Percentiles rank a stretch among this genome's conserved stretches.
Evolutionary conservation across 306 rosid genomes (phyloP).

Genomic region (Carpinus viminea): DNA sequence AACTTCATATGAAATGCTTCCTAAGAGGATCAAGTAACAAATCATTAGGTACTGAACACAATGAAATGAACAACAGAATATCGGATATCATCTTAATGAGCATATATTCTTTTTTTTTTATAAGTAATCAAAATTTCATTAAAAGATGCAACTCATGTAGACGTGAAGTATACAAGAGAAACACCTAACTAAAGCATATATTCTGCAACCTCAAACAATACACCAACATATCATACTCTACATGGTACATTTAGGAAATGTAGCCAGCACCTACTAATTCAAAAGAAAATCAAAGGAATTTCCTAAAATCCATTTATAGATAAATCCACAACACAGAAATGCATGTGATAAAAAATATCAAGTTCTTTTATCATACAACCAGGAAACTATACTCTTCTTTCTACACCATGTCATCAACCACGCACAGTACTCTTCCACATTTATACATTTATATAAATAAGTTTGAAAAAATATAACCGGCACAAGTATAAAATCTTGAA

Average conservation of each 20-base stretch:
- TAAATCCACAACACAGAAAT: neutral
- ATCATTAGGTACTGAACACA: neutral
- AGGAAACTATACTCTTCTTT: neutral
- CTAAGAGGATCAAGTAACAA: neutral
- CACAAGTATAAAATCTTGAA: constrained; percentile 8
- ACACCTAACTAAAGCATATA: neutral
- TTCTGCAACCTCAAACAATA: neutral
- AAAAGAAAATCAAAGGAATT: neutral
- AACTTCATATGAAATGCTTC: neutral
- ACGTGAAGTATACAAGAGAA: too few relatives aligned
- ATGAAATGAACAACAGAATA: neutral
- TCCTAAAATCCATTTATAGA: neutral
- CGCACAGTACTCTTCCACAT: neutral
- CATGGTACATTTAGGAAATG: neutral
- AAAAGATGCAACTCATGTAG: too few relatives aligned
- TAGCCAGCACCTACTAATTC: neutral
- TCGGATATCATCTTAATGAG: too few relatives aligned
- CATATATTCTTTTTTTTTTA: too few relatives aligned
- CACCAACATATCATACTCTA: neutral
- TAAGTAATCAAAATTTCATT: too few relatives aligned
- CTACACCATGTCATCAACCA: neutral
- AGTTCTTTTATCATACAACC: neutral
- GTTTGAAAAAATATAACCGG: neutral
- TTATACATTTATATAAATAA: neutral
- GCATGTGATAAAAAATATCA: neutral